Base-by-base conservation (phyloP, 352 stramenopile species). In the Phytophthora fragariae region DNA sequence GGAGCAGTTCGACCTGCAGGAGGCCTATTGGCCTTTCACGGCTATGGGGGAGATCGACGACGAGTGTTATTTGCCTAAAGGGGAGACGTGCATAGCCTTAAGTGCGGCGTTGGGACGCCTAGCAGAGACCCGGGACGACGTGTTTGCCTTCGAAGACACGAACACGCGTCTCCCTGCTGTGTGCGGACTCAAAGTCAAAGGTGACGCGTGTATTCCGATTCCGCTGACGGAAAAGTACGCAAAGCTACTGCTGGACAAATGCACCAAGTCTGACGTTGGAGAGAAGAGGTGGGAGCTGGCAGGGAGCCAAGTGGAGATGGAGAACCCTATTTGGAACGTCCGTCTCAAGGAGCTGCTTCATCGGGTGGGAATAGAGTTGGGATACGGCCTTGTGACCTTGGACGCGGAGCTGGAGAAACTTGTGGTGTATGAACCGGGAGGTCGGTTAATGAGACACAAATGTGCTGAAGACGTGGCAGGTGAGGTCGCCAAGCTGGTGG, bases 401-500 rank as follows among this genome's bases (percentile, higher is more conserved):
- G 11, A 50, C 12, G 44, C 31, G 4, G 27, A 46, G 8, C 29
- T 57, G n/a, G 14, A 47, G n/a, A 47, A 65, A 19, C 15, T 65
- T 9, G 27, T 57, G 15, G 17, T 65, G 5, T 65, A 57, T 50
- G 46, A 47, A 46, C 17, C 24, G n/a, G 59, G 44, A 24, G 47
- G 44, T 5, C 7, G 24, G 14, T 9, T 54, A 4, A 14, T 29
- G 3, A 41, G 11, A 11, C 19, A 14, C 21, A 56, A 54, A 56
- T 21, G 29, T 11, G 14, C 21, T 5, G 39, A 29, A n/a, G 19
- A 39, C 44, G 53, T 44, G 10, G 37, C 10, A 6, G 3, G 41
- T 9, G 54, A 46, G 17, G 63, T 70, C 2, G 54, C 39, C 10
- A 63, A 27, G 19, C 21, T 70, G 1, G 53, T 64, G 31, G 63